These are phyloP conservation scores for Orbilia brochopaga DNA, from an alignment of 2,329 filamentous ascomycete genomes.

Conservation along the genomic window DNA sequence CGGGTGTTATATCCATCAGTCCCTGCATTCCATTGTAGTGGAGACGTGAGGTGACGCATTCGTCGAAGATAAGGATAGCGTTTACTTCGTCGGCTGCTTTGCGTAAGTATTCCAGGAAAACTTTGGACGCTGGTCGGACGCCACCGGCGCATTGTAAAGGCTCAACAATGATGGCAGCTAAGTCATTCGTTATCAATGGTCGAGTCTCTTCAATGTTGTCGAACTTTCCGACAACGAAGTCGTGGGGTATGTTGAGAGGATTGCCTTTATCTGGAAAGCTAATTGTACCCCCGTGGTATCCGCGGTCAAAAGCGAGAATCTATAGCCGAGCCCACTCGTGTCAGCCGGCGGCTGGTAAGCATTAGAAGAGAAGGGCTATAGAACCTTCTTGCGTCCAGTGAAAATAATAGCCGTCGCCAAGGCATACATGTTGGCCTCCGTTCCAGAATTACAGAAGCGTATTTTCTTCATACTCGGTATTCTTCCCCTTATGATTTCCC, in stretches of 20 bases:
- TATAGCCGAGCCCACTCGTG: slow-evolving; percentile 46
- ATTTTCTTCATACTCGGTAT: slow-evolving; percentile 64
- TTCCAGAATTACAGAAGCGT: slow-evolving; percentile 70
- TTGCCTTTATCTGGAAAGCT: slow-evolving; percentile 58
- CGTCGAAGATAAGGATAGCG: slow-evolving; percentile 71
- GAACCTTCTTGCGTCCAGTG: slow-evolving; percentile 55
- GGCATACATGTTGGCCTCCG: slow-evolving; percentile 69
- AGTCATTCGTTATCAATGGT: slow-evolving; percentile 59
- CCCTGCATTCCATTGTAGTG: slow-evolving; percentile 63
- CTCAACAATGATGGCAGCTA: slow-evolving; percentile 71
- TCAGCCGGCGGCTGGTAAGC: slow-evolving; percentile 4
- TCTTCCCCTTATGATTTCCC: slow-evolving; percentile 62
- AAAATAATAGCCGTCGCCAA: slow-evolving; percentile 64
- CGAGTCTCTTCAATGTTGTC: slow-evolving; percentile 65
- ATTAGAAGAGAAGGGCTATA: slow-evolving; percentile 54
- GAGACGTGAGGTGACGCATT: slow-evolving; percentile 73
- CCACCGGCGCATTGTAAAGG: slow-evolving; percentile 70
- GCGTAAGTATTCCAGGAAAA: slow-evolving; percentile 65
- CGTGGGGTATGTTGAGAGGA: slow-evolving; percentile 63
- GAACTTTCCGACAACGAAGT: slow-evolving; percentile 68
- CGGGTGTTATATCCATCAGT: slow-evolving; percentile 62
- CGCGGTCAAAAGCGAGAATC: slow-evolving; percentile 63
- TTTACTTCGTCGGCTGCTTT: slow-evolving; percentile 58
- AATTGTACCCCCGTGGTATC: slow-evolving; percentile 66
- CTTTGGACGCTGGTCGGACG: slow-evolving; percentile 62